phyloP scores from a whole-genome alignment of 768 basidiomycete genomes.

The Suillus decipiens region DNA sequence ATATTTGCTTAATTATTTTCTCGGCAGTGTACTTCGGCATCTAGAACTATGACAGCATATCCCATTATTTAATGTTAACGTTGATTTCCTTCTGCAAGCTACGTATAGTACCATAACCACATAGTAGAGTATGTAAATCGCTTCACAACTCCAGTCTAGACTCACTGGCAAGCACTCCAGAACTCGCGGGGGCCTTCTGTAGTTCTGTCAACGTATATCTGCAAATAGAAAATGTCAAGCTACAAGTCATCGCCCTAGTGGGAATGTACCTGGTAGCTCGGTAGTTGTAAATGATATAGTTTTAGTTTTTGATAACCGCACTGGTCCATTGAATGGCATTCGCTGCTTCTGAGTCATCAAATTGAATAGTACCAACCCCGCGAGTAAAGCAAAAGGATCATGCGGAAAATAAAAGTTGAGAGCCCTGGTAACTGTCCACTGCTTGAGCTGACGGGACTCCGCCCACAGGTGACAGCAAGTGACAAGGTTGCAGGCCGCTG shows the following conservation, averaged over 20 bases:
- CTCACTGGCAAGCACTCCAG: background rate
- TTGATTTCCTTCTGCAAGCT: background rate
- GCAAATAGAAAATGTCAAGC: slow-evolving; percentile 1
- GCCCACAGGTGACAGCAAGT: background rate
- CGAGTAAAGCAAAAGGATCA: background rate
- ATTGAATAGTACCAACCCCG: background rate
- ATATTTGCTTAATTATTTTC: slow-evolving; percentile 15
- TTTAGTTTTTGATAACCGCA: background rate
- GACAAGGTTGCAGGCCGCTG: background rate
- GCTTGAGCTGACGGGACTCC: background rate
- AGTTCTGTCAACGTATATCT: background rate
- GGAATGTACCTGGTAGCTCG: slow-evolving; percentile 7
- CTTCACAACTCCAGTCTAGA: background rate
- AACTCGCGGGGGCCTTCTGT: too few species aligned
- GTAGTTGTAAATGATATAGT: background rate
- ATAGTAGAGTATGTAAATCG: background rate
- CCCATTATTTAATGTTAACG: background rate
- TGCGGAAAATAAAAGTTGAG: background rate
- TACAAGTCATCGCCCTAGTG: background rate
- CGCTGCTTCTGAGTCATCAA: background rate
- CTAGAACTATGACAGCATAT: slow-evolving; percentile 18
- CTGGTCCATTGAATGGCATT: background rate
- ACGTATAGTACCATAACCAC: background rate
- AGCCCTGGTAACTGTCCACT: background rate
- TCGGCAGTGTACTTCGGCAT: slow-evolving; percentile 8